Base-by-base conservation (phyloP, 345 rosid genomes). In the Xanthoceras sorbifolium region DNA sequence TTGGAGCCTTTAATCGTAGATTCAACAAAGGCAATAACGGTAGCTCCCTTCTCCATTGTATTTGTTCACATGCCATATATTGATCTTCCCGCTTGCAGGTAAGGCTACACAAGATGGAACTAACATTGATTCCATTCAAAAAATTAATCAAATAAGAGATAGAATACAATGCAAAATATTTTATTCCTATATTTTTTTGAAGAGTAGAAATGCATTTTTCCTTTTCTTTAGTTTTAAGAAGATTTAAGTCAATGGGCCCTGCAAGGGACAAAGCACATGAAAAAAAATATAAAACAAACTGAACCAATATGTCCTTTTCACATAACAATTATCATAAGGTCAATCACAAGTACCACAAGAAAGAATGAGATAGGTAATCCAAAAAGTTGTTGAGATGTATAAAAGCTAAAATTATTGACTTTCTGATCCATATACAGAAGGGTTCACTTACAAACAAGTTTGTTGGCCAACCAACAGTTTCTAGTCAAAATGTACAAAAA, bases 1-100 rank as follows among this genome's bases (percentile, higher is more conserved):
- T 65, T 96, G 71, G 85, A 88, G 66, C 94, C 98, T 32, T 8
- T 78, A 52, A 75, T 2, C 72, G 84, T 90, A 67, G 85, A 87
- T 69, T 83, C 86, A 25, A 76, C 87, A 1, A 60, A 73, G 57
- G 89, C 93, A 10, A 84, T 93, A 68, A 60, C 69, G 9, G 88
- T 92, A 57, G 89, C 84, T 67, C 99, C 95, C 57, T 81, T 71
- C 65, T 91, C 99, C 26, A 82, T 92, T 68, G 95, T 85, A 64
- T 96, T 91, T 83, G 89, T 78, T 72, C 94, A 91, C 74, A 79
- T 91, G 83, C 90, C 87, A 2, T 69, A 62, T 46, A 57, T 79
- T 74, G 55, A 69, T 73, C 81, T 88, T 67, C 92, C 90, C 40
- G 93, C 97, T 76, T 88, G 94, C 80, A 70, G 67, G 36, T 80